Evolutionary conservation across 495 filamentous ascomycete genomes (phyloP), one percentile per base, ranked within the genome.

Genomic region (Penicillium subrubescens): DNA sequence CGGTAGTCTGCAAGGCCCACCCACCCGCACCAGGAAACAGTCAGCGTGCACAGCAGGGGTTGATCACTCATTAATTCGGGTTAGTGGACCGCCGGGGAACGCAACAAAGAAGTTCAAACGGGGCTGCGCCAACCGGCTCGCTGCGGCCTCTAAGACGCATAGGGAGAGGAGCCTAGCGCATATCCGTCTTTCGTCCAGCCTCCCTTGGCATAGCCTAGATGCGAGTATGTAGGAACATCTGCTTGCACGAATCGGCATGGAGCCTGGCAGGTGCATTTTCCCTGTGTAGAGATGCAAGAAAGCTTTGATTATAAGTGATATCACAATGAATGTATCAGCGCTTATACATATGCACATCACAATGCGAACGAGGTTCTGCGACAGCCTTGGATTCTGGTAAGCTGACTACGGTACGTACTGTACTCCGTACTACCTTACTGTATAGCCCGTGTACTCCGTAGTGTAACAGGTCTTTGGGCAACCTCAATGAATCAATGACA

Each of bases 171-270:
- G 8, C 33, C 17, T 37, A 0, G 33, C 33, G 19, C 53, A 21
- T 56, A 37, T 56, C 17, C 31, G 53, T 8, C 33, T 37, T 54
- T 44, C 6, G 10, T 35, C 48, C 48, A 52, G 48, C 48, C 48
- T 52, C 25, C 25, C 48, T 52, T 25, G 48, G 48, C 48, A 52
- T 23, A 11, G 10, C 17, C 53, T 19, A 31, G 37, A 56, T 56
- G 33, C 33, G 25, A 34, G 53, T 35, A 56, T 59, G 58, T 55
- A 68, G 66, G 66, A 58, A 59, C 66, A 68, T 65, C 62, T 65
- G 59, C 43, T 50, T 41, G 17, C 23, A 46, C 59, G 39, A 59
- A 65, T 59, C 57, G 58, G 48, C 34, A 48, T 39, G 50, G 11
- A 8, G 23, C 52, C n/a, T 15, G 21, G 23, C 14, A 10, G 27